Evolutionary conservation across 2,329 filamentous ascomycete genomes (phyloP), one percentile per base, ranked within the genome.

Genomic region (Beauveria rudraprayagi): DNA sequence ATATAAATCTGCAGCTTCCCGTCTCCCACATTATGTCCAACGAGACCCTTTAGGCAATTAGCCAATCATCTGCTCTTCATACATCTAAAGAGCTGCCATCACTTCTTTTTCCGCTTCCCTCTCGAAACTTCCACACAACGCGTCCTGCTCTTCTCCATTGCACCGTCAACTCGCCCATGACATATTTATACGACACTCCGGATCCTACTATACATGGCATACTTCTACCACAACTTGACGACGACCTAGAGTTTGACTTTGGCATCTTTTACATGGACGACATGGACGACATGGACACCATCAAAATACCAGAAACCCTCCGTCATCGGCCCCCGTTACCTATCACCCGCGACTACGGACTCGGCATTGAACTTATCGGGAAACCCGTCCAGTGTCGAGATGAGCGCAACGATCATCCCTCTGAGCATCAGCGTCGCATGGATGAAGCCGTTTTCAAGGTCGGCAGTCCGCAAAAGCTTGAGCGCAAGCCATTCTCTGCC

Each of bases 261-360:
- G 57, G 50, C 5, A 47, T 60, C 24, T 60, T 60, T 28, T 54
- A 54, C 16, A 60, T 60, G 50, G 57, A 60, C 46, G 56, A 56
- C 52, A 54, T 54, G 26, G 46, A 48, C 46, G 46, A 54, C 22
- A 51, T 51, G 43, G 56, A 58, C 30, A 30, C 52, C 19, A 17
- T 41, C 19, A 53, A 16, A 19, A 30, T 28, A 19, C 57, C 57
- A 7, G 48, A 60, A 17, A 54, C 41, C n/a, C 48, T 60, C 40
- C 57, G 57, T 28, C 57, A 54, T 41, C 40, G 57, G n/a, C 48
- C 57, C 1, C 26, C 40, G 5, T 3, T 54, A 24, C 57, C 57
- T 2, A 17, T 19, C 14, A 26, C 8, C 28, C 16, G 14, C 8
- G 50, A 54, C 19, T 54, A 46, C 28, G 57, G 57, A 9, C n/a